A percentile compares a stretch with the other conserved stretches of the same genome.
These are phyloP conservation scores for Leccinum uliginosum DNA, from an alignment of 768 basidiomycete species.

Conservation along the genomic window DNA sequence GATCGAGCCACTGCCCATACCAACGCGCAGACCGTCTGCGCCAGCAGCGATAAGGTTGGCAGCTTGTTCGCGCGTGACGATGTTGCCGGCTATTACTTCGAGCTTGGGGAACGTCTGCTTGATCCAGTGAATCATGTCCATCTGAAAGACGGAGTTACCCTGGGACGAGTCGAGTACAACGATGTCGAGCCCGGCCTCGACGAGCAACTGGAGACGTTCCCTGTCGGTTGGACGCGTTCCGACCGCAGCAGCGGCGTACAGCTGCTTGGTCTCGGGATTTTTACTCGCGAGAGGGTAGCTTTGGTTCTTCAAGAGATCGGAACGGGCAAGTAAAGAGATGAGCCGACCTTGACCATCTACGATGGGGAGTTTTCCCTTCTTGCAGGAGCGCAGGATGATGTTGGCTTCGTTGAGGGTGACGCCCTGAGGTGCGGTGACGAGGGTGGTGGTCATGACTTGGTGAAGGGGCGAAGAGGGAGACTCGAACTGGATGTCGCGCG, in stretches of 20 bases:
- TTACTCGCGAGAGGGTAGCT: slow-evolving; percentile 95
- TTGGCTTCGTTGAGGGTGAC: slow-evolving; percentile 92
- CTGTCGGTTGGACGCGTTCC: slow-evolving; percentile 89
- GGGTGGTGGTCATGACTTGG: slow-evolving; percentile 83
- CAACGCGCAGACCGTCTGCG: slow-evolving; percentile 91
- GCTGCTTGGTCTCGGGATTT: slow-evolving; percentile 85
- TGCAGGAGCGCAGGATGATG: slow-evolving; percentile 88
- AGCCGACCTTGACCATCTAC: slow-evolving; percentile 64
- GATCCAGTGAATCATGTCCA: slow-evolving; percentile 94
- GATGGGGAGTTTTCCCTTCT: slow-evolving; percentile 96
- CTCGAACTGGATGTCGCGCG: slow-evolving; percentile 94
- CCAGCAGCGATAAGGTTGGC: slow-evolving; percentile 91
- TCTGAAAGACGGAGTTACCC: slow-evolving; percentile 90
- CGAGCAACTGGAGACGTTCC: slow-evolving; percentile 79
- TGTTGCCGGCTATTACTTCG: slow-evolving; percentile 95
- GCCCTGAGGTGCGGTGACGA: slow-evolving; percentile 84
- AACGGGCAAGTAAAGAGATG: slow-evolving; percentile 86
- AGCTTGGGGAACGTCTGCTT: slow-evolving; percentile 80
- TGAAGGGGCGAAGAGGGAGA: slow-evolving; percentile 58
- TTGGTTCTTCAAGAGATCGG: slow-evolving; percentile 96
- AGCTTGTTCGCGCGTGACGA: slow-evolving; percentile 96
- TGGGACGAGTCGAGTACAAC: slow-evolving; percentile 94
- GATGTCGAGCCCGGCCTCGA: slow-evolving; percentile 93
- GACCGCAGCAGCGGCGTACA: slow-evolving; percentile 93
- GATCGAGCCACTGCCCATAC: slow-evolving; percentile 98